These are phyloP conservation scores for Stentor roeselii DNA, from an alignment of 73 alveolate species.

Conservation along the genomic window DNA sequence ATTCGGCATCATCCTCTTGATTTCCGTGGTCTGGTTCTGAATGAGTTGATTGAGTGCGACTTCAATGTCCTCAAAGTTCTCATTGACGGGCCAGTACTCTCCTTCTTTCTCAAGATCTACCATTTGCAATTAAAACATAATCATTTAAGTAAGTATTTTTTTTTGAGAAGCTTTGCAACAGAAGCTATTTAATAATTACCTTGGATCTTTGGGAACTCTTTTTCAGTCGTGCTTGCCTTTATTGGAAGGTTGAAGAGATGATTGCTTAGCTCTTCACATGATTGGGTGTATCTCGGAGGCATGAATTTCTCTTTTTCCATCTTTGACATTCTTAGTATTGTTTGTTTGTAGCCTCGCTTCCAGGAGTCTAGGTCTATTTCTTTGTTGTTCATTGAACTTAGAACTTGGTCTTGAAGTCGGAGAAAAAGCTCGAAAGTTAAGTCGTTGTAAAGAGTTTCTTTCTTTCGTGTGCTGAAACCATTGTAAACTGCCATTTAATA, in stretches of 20 bases:
- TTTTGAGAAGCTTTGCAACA: not conserved
- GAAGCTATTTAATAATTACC: not conserved
- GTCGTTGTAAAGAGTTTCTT: not conserved
- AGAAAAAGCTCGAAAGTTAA: not conserved
- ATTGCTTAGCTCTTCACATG: not conserved
- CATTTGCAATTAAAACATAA: not conserved
- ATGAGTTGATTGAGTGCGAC: too few relatives aligned
- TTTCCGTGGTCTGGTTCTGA: too few relatives aligned
- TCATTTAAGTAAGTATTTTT: not conserved
- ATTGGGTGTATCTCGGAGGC: not conserved
- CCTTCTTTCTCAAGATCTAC: not conserved
- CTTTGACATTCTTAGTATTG: not conserved
- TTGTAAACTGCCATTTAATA: conserved; percentile 9
- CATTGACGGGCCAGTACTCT: too few relatives aligned
- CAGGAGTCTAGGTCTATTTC: not conserved
- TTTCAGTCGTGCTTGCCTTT: not conserved
- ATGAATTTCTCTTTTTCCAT: not conserved
- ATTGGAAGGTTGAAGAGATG: not conserved
- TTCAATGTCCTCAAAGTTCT: too few relatives aligned
- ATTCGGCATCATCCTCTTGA: too few relatives aligned
- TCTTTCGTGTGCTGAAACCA: not conserved
- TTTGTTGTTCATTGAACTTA: too few relatives aligned
- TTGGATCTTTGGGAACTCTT: not conserved
- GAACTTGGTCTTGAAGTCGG: not conserved
- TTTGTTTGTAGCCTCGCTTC: not conserved